These are phyloP conservation scores for Wickerhamomyces sp. DNA, from an alignment of 1,139 yeast species.

Conservation along the genomic window DNA sequence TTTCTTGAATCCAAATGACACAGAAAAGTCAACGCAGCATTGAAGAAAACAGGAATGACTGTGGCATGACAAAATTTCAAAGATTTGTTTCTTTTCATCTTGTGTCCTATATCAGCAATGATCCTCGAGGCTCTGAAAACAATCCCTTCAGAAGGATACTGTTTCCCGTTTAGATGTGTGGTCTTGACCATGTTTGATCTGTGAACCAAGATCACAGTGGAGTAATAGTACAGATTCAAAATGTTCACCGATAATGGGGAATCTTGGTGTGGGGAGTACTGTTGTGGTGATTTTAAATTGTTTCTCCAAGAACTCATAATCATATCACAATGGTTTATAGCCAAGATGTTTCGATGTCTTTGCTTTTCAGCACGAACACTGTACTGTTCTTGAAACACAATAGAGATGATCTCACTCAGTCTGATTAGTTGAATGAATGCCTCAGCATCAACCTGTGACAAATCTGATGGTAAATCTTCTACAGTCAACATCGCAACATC, in stretches of 20 bases:
- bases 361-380: constrained; percentile 62
- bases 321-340: constrained; percentile 67
- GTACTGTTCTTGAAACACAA: constrained; percentile 66
- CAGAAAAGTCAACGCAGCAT: constrained; percentile 68
- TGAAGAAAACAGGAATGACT: constrained; percentile 48
- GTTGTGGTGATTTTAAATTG: constrained; percentile 59
- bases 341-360: constrained; percentile 41
- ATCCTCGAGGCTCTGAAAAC: constrained; percentile 83
- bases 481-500: constrained; percentile 69
- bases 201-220: constrained; percentile 66
- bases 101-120: constrained; percentile 64
- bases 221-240: constrained; percentile 68
- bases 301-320: constrained; percentile 78
- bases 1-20: constrained; percentile 67
- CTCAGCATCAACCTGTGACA: constrained; percentile 38
- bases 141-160: constrained; percentile 61
- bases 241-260: constrained; percentile 57
- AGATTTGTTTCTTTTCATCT: constrained; percentile 47
- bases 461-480: constrained; percentile 61
- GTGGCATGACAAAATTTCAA: constrained; percentile 53
- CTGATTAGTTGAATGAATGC: constrained; percentile 60
- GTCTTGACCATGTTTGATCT: constrained; percentile 51
- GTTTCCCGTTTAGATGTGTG: constrained; percentile 19
- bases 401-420: constrained; percentile 70
- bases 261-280: constrained; percentile 53